Evolutionary conservation across 345 rosid species (phyloP).

Genomic region (Nasturtium officinale): DNA sequence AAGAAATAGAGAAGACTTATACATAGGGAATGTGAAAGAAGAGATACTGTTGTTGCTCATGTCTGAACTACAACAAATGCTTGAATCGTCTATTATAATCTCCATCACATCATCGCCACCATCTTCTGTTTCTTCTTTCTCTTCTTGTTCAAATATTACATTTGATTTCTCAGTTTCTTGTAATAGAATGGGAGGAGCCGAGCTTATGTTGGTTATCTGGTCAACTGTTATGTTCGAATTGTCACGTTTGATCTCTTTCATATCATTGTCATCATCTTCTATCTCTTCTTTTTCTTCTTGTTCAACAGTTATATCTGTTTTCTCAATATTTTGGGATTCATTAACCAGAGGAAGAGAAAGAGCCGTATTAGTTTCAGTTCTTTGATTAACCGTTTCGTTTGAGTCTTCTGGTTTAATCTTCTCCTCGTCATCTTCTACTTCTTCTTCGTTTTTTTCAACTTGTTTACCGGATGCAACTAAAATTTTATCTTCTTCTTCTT

Average conservation of each 20-base stretch:
- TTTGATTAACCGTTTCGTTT: neutral
- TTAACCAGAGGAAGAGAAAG: neutral
- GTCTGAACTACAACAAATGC: conserved; percentile 19
- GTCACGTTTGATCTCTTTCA: no score
- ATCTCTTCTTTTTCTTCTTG: no score
- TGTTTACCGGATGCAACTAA: neutral
- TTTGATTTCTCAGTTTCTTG: no score
- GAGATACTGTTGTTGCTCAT: conserved; percentile 10
- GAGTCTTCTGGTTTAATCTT: neutral
- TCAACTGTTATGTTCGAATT: no score
- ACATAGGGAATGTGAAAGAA: conserved; percentile 29
- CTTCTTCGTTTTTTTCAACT: neutral
- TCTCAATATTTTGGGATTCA: no score
- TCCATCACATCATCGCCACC: conserved; percentile 11
- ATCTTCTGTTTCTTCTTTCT: neutral
- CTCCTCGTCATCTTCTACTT: neutral
- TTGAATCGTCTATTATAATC: conserved; percentile 14
- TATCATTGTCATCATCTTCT: no score
- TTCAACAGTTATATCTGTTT: no score
- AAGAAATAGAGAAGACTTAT: neutral
- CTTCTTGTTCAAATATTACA: no score
- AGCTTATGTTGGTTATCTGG: no score
- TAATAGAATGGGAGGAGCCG: no score
- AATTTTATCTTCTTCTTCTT: neutral
- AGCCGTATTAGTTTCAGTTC: neutral